Evolutionary conservation across 768 basidiomycete genomes (phyloP), one percentile per base, ranked within the genome.

Genomic region (Psilocybe cyanescens): DNA sequence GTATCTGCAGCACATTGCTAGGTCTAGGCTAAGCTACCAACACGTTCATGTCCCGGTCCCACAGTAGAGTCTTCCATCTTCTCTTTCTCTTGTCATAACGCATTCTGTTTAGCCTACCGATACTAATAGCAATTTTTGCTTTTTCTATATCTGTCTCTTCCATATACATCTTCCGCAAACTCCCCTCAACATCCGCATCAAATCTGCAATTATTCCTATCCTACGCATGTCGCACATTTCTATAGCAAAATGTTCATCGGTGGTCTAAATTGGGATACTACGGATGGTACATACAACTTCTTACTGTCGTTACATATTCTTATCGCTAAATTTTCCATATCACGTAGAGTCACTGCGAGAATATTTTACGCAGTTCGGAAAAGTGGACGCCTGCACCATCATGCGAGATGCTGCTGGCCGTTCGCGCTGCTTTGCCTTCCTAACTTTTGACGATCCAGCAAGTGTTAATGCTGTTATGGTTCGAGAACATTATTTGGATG

Each of bases 161-260:
- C 68, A 63, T 57, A 57, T 63, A 64, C 56, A 58, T 64, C 63
- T 59, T 69, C 68, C 64, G 68, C 67, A 68, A 63, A 65, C 50
- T 28, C 53, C 55, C 66, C 52, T 66, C 67, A 64, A 64, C 61
- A 56, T 50, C 59, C 66, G 62, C 60, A 41, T 62, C 60, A 60
- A 60, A 55, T 33, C 55, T 52, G 47, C 65, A 57, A 57, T 61
- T 30, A 50, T 50, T 29, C 39, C 58, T 62, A 56, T 64, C 56
- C 33, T 41, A 14, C 54, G 50, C 50, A 62, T 60, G 60, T 61
- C 62, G 57, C 63, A 45, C 28, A 63, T 56, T 69, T 79, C 74
- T 79, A 76, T 83, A 98, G 97, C 78, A 99, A 99, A 84, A 99
- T 99, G 97, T 99, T 99, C 78, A 96, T 99, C 73, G 97, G 97